Conservation (phyloP, 2,329 filamentous ascomycete genomes). For the Penicillium sp. region DNA sequence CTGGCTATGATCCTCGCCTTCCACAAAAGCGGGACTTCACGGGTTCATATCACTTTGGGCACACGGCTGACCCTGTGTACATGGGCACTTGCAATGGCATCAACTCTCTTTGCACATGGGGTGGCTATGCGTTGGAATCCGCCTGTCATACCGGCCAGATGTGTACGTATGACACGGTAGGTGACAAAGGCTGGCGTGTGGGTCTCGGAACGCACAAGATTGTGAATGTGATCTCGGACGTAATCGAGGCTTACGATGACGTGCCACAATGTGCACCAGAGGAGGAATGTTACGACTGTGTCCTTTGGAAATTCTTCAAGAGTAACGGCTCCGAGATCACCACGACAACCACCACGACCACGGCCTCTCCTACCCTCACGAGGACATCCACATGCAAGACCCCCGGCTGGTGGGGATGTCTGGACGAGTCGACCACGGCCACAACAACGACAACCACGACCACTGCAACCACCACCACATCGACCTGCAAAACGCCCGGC, state of each 20-base stretch:
- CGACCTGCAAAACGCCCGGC: constrained; percentile 39
- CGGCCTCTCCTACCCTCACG: constrained; percentile 63
- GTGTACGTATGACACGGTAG: constrained; percentile 90
- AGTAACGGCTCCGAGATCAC: constrained; percentile 83
- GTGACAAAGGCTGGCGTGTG: constrained; percentile 87
- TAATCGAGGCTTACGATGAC: constrained; percentile 78
- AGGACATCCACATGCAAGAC: constrained; percentile 86
- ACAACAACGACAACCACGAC: constrained; percentile 29
- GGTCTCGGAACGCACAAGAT: constrained; percentile 92
- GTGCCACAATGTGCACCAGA: constrained; percentile 77
- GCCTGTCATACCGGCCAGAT: constrained; percentile 87
- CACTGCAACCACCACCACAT: constrained; percentile 33
- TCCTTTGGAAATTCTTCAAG: constrained; percentile 90
- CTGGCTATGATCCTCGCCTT: constrained; percentile 69
- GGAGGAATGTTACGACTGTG: constrained; percentile 83
- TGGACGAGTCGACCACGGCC: constrained; percentile 50
- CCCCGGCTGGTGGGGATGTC: constrained; percentile 82
- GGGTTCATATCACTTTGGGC: constrained; percentile 86
- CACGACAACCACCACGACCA: constrained; percentile 61
- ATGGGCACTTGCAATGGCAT: constrained; percentile 92
- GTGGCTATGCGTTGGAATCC: constrained; percentile 90
- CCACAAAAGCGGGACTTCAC: constrained; percentile 73
- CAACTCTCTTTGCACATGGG: constrained; percentile 84
- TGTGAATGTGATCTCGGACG: constrained; percentile 80
- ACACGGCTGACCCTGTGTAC: constrained; percentile 93